Conservation (phyloP, 768 basidiomycete genomes). For the Paxillus ammoniavirescens region DNA sequence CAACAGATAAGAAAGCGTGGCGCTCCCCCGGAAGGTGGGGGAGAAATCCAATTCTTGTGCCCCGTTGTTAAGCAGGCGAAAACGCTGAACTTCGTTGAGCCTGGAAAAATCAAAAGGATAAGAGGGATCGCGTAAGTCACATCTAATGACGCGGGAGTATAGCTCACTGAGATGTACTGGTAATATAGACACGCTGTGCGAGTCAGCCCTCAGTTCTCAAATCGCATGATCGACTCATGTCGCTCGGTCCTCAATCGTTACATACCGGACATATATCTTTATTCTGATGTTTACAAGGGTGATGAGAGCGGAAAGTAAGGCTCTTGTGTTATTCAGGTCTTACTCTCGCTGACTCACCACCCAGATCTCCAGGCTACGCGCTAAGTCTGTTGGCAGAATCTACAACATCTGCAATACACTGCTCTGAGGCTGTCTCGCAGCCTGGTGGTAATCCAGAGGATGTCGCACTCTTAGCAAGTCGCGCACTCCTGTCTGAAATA, state of each 20-base stretch:
- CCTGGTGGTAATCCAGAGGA: conserved; percentile 91
- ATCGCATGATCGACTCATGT: conserved; percentile 94
- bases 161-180: conserved; percentile 1
- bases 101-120: conserved; percentile 91
- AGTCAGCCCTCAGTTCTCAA: conserved; percentile 96
- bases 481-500: conserved; percentile 77
- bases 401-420: conserved; percentile 85
- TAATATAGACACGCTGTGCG: conserved; percentile 83
- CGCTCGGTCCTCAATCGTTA: conserved; percentile 92
- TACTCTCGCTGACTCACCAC: not conserved
- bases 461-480: conserved; percentile 78
- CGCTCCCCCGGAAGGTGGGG: conserved; percentile 85
- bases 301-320: conserved; percentile 94
- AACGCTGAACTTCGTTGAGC: conserved; percentile 87
- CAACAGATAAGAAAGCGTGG: conserved; percentile 93
- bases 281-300: conserved; percentile 97
- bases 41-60: conserved; percentile 91
- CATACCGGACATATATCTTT: conserved; percentile 97
- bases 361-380: conserved; percentile 94
- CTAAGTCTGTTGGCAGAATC: conserved; percentile 88
- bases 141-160: not conserved
- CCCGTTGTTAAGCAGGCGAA: conserved; percentile 90
- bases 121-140: conserved; percentile 86
- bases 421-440: conserved; percentile 81
- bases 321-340: conserved; percentile 5